These are phyloP conservation scores for Cladophialophora immunda DNA, from an alignment of 2,329 filamentous ascomycete genomes.

Conservation along the genomic window DNA sequence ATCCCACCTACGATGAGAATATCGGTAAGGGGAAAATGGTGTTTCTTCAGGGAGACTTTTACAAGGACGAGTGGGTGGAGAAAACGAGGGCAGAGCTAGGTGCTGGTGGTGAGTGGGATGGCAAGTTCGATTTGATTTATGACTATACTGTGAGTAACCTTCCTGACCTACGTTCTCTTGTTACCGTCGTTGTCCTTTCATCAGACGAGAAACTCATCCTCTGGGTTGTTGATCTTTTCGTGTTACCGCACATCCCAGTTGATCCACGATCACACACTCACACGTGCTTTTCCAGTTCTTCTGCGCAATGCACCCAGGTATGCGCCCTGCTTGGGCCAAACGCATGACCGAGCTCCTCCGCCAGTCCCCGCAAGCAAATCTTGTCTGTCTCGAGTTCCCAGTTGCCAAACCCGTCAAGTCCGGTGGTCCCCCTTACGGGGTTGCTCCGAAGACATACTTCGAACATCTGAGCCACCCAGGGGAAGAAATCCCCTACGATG, in stretches of 20 bases:
- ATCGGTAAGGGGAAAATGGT: slow-evolving; percentile 49
- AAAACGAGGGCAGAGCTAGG: slow-evolving; percentile 22
- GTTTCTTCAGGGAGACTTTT: slow-evolving; percentile 58
- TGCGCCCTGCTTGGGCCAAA: slow-evolving; percentile 67
- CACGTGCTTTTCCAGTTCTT: slow-evolving; percentile 60
- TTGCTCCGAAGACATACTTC: slow-evolving; percentile 74
- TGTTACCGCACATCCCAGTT: background rate
- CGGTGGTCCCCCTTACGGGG: slow-evolving; percentile 76
- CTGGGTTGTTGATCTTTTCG: background rate
- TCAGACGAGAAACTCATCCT: background rate
- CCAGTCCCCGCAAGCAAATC: slow-evolving; percentile 54
- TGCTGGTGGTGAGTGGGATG: slow-evolving; percentile 45
- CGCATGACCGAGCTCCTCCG: slow-evolving; percentile 64
- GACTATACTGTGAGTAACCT: slow-evolving; percentile 65
- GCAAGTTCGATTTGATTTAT: slow-evolving; percentile 62
- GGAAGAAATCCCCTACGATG: slow-evolving; percentile 69
- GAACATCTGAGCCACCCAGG: slow-evolving; percentile 76
- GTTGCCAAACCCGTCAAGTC: slow-evolving; percentile 71
- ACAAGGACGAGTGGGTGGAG: slow-evolving; percentile 53
- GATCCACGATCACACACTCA: slow-evolving; percentile 16
- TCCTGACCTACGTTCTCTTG: background rate
- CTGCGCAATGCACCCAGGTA: slow-evolving; percentile 63
- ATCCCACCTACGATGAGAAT: slow-evolving; percentile 47
- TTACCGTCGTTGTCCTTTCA: background rate
- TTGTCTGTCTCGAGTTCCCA: slow-evolving; percentile 80